Evolutionary conservation across 192 early-diverging fungal species (phyloP), one percentile per base, ranked within the genome.

Genomic region (Gamsiella multidivaricata): DNA sequence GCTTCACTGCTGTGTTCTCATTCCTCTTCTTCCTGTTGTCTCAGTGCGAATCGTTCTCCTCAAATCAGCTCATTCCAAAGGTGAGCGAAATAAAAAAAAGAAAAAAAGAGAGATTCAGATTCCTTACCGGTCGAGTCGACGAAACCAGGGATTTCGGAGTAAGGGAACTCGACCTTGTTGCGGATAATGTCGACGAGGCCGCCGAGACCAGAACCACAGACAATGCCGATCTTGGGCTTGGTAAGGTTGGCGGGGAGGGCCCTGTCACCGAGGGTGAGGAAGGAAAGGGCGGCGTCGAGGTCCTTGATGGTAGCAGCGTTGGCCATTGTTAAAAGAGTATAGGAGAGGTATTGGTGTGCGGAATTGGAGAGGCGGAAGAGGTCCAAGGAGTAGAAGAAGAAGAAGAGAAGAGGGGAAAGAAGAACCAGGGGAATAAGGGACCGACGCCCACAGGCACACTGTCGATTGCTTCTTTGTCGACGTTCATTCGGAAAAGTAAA

Each of bases 91-190:
- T 9, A 39, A 17, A 20, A 0, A 28, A 54, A 9, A 51, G 46
- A 23, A 39, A 68, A 1, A 43, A 61, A 31, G 41, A 59, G 5
- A 9, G 4, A 41, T 45, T 46, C 28, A n/a, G 31, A 55, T 57
- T 15, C 46, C 41, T 82, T 81, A 91, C 89, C 90, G 23, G 92
- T 94, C 82, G 90, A 91, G 56, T 67, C 70, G 42, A 90, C 89
- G 72, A 97, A 97, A 20, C 92, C 90, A 17, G 96, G 96, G 75
- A 97, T 96, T 31, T 91, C 89, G 23, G 85, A 75, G 83, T 92
- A 94, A 3, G 87, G 51, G 46, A 97, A 89, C 65, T 88, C 88
- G 36, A 90, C 66, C 12, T 83, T 81, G 41, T 79, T 81, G 46
- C 63, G 81, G 36, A 95, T 84, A 51, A 83, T 86, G 49, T 91